Conservation (phyloP, 2,329 filamentous ascomycete species). For the Hirsutella rhossiliensis region DNA sequence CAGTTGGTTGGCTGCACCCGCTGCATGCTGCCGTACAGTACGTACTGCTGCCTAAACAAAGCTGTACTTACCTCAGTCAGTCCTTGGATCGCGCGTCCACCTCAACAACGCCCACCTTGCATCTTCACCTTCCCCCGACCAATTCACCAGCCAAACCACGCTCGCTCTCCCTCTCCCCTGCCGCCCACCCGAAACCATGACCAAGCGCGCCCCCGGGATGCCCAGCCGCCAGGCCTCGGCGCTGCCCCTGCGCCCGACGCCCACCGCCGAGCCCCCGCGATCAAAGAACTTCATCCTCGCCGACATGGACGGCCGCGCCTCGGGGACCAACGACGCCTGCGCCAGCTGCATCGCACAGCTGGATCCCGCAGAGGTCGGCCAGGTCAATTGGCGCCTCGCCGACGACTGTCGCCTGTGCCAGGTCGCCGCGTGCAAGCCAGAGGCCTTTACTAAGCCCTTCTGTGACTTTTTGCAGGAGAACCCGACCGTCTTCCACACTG, state of each 20-base stretch:
- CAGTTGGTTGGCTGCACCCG: too few relatives aligned
- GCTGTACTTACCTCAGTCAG: too few relatives aligned
- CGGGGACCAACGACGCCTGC: slow-evolving; percentile 23
- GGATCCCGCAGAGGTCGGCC: slow-evolving; percentile 12
- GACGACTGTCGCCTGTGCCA: slow-evolving; percentile 24
- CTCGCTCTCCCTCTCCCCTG: background rate
- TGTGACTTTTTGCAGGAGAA: slow-evolving; percentile 79
- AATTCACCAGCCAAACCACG: background rate
- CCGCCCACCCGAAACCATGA: background rate
- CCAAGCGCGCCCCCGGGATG: slow-evolving; percentile 28
- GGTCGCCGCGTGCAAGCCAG: slow-evolving; percentile 33
- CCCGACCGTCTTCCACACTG: slow-evolving; percentile 87
- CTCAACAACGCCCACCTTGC: too few relatives aligned
- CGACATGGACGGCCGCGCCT: slow-evolving; percentile 25
- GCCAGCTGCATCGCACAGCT: slow-evolving; percentile 25
- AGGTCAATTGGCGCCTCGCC: slow-evolving; percentile 19
- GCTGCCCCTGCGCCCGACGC: slow-evolving; percentile 29
- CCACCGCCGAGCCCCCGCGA: slow-evolving; percentile 6
- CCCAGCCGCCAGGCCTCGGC: slow-evolving; percentile 31
- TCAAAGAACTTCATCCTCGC: slow-evolving; percentile 35
- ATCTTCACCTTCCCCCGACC: background rate
- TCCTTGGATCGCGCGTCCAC: too few relatives aligned
- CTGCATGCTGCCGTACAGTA: too few relatives aligned
- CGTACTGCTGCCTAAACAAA: too few relatives aligned
- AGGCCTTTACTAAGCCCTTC: slow-evolving; percentile 71